Evolutionary conservation across 108 stramenopile species (phyloP).

Genomic region (Cyclostephanos tholiformis): DNA sequence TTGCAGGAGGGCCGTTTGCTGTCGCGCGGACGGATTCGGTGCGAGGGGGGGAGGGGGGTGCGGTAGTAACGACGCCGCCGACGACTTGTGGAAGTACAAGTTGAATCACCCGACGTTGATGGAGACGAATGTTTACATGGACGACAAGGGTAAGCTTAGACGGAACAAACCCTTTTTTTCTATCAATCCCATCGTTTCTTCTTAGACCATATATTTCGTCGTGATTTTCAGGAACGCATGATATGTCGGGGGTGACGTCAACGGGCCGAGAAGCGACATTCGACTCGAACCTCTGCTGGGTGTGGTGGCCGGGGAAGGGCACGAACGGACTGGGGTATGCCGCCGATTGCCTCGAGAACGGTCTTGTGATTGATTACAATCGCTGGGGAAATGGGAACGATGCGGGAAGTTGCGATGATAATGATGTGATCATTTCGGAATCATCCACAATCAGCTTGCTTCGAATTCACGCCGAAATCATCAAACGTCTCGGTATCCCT

Average conservation of each 20-base stretch:
- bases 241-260: constrained; percentile 47
- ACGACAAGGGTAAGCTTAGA: constrained; percentile 60
- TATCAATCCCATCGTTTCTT: not conserved
- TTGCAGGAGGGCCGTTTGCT: constrained; percentile 83
- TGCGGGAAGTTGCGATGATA: constrained; percentile 17
- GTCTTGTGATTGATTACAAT: constrained; percentile 29
- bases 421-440: constrained; percentile 19
- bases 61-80: not conserved
- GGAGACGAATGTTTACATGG: constrained; percentile 85
- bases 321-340: constrained; percentile 3
- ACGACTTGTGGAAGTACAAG: constrained; percentile 24
- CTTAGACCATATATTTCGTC: not conserved
- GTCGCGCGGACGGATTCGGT: constrained; percentile 58
- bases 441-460: constrained; percentile 24
- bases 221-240: constrained; percentile 35
- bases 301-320: constrained; percentile 55
- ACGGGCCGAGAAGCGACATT: constrained; percentile 83
- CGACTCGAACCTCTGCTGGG: constrained; percentile 75
- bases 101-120: constrained; percentile 79
- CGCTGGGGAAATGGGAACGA: constrained; percentile 31
- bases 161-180: not conserved
- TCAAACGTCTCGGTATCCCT: not conserved
- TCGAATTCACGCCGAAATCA: constrained; percentile 24
- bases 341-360: constrained; percentile 67
- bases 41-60: constrained; percentile 3